Percentiles rank a stretch among this genome's conserved stretches.
These are phyloP conservation scores for Aspergillus floridensis DNA, from an alignment of 2,329 filamentous ascomycete species.

Conservation along the genomic window DNA sequence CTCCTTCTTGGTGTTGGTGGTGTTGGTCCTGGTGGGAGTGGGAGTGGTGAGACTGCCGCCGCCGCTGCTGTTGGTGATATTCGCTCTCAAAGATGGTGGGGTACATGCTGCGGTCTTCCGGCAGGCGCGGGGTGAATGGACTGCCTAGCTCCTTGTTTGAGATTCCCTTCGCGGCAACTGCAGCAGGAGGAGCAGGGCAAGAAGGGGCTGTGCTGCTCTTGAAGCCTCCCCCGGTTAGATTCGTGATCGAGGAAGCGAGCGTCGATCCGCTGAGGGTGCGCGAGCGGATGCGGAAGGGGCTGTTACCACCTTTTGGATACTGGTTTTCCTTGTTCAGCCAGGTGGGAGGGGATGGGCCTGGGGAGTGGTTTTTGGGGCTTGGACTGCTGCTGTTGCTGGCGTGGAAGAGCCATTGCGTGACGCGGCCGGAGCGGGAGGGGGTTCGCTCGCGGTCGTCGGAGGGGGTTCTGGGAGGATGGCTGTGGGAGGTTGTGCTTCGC, in stretches of 20 bases:
- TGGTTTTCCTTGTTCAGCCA: conserved; percentile 10
- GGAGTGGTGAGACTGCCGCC: background rate
- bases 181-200: conserved; percentile 11
- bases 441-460: conserved; percentile 9
- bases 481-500: background rate
- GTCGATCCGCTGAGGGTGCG: conserved; percentile 40
- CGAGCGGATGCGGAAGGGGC: conserved; percentile 26
- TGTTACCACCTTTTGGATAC: conserved; percentile 12
- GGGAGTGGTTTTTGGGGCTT: conserved; percentile 9
- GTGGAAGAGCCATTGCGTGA: conserved; percentile 34
- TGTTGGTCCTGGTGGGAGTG: conserved; percentile 13
- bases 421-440: conserved; percentile 25
- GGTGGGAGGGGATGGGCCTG: background rate
- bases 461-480: conserved; percentile 10
- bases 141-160: background rate
- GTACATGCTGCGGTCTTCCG: conserved; percentile 16
- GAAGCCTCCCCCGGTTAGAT: conserved; percentile 15
- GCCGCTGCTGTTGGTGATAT: conserved; percentile 15
- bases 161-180: conserved; percentile 10
- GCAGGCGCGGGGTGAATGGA: conserved; percentile 2
- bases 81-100: conserved; percentile 17
- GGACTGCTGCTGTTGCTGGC: conserved; percentile 11
- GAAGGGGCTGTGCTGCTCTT: conserved; percentile 20
- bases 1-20: conserved; percentile 12
- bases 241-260: conserved; percentile 28